Conservation (phyloP, 176 grass and related monocot species). For the Canna indica region DNA sequence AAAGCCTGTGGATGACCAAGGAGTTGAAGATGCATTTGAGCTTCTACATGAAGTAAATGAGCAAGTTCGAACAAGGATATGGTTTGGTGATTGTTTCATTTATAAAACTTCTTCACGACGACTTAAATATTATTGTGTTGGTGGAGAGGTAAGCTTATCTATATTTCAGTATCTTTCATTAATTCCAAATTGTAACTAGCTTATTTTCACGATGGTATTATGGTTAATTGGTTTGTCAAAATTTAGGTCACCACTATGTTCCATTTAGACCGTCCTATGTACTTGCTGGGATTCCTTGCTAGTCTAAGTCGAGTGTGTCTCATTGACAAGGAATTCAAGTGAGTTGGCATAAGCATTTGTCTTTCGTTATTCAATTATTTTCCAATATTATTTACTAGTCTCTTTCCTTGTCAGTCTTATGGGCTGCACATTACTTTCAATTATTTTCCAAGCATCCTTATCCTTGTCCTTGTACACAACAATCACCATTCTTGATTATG, state of each 20-base stretch:
- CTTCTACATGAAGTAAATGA: slow-evolving; percentile 94
- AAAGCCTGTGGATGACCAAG: slow-evolving; percentile 66
- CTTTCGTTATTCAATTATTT: background rate
- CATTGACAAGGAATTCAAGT: slow-evolving; percentile 99
- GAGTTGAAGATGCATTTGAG: slow-evolving; percentile 95
- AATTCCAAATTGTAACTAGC: background rate
- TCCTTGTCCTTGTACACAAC: background rate
- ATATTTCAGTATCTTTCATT: slow-evolving; percentile 18
- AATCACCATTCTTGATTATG: background rate
- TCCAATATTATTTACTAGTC: slow-evolving; percentile 32
- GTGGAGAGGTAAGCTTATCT: slow-evolving; percentile 62
- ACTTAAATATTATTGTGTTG: slow-evolving; percentile 95
- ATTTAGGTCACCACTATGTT: slow-evolving; percentile 95
- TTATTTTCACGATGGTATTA: slow-evolving; percentile 14
- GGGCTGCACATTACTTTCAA: slow-evolving; percentile 69
- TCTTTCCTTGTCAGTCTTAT: slow-evolving; percentile 62
- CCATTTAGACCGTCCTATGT: slow-evolving; percentile 98
- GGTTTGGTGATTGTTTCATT: slow-evolving; percentile 99
- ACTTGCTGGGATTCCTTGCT: slow-evolving; percentile 89
- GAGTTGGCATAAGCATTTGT: slow-evolving; percentile 22
- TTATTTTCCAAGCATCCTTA: too few relatives aligned
- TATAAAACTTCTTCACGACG: slow-evolving; percentile 92
- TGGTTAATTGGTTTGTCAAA: slow-evolving; percentile 28
- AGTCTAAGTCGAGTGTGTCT: slow-evolving; percentile 96
- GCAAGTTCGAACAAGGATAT: slow-evolving; percentile 82